These are phyloP conservation scores for Fraxinus sp. DNA, from an alignment of 305 asterid species.

Conservation along the genomic window DNA sequence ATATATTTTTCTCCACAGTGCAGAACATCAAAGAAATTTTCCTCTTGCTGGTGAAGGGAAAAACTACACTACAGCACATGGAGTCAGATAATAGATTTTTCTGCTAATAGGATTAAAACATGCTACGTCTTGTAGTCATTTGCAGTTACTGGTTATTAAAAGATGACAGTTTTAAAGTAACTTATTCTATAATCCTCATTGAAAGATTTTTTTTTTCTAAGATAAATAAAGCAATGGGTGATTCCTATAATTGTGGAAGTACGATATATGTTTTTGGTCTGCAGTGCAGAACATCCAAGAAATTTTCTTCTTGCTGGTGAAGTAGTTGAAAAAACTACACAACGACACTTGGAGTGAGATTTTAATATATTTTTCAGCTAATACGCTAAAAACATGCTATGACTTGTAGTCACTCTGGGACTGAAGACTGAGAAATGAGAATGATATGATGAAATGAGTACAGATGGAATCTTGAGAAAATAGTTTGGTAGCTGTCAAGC, in stretches of 20 bases:
- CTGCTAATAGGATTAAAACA: not conserved
- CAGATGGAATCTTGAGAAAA: not conserved
- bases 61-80: not conserved
- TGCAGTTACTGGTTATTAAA: not conserved
- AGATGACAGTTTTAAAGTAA: not conserved
- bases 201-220: not conserved
- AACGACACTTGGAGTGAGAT: not conserved
- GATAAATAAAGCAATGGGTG: not conserved
- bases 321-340: slow-evolving; percentile 2
- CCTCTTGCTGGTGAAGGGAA: slow-evolving; percentile 6
- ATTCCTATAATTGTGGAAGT: not conserved
- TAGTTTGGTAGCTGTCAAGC: slow-evolving; percentile 5
- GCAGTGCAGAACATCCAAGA: not conserved
- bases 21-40: not conserved
- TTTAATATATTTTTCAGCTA: slow-evolving; percentile 4
- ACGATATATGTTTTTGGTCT: slow-evolving; percentile 12
- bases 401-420: slow-evolving; percentile 8
- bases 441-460: not conserved
- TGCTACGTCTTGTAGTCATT: not conserved
- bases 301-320: slow-evolving; percentile 12
- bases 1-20: slow-evolving; percentile 2
- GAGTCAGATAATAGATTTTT: not conserved
- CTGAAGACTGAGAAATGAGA: not conserved
- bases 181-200: not conserved
- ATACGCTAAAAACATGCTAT: not conserved